phyloP scores from a whole-genome alignment of 495 filamentous ascomycete species.

The Penicillium goetzii region DNA sequence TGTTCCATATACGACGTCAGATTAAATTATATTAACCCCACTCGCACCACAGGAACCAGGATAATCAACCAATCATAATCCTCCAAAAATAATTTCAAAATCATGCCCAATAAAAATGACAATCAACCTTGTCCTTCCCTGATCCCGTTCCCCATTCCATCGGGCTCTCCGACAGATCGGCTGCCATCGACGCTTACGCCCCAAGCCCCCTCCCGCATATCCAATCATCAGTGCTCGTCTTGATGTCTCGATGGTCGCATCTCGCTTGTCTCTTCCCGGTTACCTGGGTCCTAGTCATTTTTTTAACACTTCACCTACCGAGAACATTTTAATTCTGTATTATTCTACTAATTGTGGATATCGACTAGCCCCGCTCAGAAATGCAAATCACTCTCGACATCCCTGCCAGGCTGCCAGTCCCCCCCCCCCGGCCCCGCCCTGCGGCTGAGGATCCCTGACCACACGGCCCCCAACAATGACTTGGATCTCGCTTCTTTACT shows the following conservation, averaged over 20 bases:
- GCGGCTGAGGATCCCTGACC: conserved; percentile 13
- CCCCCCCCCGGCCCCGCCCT: conserved; percentile 6
- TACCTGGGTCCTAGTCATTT: conserved; percentile 2
- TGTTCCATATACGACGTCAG: not conserved
- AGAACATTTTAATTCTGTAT: not conserved
- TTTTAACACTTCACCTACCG: not conserved
- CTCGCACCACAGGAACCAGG: conserved; percentile 3
- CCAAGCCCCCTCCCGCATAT: not conserved
- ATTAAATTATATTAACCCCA: conserved; percentile 7
- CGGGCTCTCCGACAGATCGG: conserved; percentile 26
- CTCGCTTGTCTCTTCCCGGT: conserved; percentile 3
- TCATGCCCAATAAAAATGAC: not conserved
- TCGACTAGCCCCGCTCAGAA: conserved; percentile 1
- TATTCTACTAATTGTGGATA: not conserved
- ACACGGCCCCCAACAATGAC: not conserved
- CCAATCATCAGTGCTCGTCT: conserved; percentile 9
- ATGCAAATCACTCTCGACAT: conserved; percentile 3
- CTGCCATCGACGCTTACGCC: conserved; percentile 15
- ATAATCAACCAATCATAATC: not conserved
- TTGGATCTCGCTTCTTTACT: conserved; percentile 9
- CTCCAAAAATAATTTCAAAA: not conserved
- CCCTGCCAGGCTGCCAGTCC: not conserved
- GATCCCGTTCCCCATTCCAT: not conserved
- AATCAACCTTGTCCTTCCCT: conserved; percentile 3
- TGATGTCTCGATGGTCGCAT: not conserved